A percentile compares a stretch with the other conserved stretches of the same genome.
Evolutionary conservation across 2,329 filamentous ascomycete species (phyloP).

Genomic region (Neonectria hederae): DNA sequence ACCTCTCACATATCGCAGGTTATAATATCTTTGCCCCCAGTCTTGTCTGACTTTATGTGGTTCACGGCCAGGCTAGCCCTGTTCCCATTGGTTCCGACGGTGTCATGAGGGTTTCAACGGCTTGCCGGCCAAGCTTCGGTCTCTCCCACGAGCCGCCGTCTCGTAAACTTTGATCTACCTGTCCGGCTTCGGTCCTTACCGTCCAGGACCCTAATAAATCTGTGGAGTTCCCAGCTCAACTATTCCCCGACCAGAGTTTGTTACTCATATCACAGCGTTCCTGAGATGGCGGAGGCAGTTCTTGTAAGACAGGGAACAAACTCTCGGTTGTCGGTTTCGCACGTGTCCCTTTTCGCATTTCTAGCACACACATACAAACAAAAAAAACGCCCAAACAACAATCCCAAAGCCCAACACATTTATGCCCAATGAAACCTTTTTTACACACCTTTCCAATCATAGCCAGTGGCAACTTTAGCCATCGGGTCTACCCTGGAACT

Average conservation of each 20-base stretch:
- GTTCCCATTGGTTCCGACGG: background rate
- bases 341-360: no score
- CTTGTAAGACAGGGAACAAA: no score
- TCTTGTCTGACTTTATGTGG: background rate
- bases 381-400: background rate
- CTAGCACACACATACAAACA: no score
- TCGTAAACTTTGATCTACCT: background rate
- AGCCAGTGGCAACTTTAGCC: background rate
- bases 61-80: background rate
- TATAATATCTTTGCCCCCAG: background rate
- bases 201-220: background rate
- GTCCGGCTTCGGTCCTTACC: background rate
- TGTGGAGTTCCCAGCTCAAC: no score
- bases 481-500: slow-evolving; percentile 14
- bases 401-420: background rate
- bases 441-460: background rate
- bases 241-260: background rate
- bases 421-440: no score
- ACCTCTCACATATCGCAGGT: background rate
- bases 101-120: background rate
- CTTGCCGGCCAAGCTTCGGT: background rate
- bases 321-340: no score
- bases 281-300: no score
- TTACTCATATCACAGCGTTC: no score
- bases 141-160: background rate